Conservation (phyloP, 192 early-diverging fungal genomes). For the Coemansia sp. region DNA sequence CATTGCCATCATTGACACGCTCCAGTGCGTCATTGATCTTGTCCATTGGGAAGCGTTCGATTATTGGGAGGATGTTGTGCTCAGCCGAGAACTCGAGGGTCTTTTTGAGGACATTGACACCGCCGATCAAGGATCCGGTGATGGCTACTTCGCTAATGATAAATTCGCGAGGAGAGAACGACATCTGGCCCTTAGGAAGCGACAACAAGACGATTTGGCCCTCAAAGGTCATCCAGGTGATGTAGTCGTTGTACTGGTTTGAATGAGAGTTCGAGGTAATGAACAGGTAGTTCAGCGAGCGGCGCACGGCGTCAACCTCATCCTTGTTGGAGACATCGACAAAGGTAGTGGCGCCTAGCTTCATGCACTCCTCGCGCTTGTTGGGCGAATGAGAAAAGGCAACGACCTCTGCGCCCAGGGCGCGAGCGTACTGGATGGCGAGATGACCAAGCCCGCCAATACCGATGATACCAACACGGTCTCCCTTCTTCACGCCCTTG, state of each 20-base stretch:
- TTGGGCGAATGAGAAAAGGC: slow-evolving; percentile 62
- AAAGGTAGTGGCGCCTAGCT: slow-evolving; percentile 65
- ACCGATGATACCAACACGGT: slow-evolving; percentile 72
- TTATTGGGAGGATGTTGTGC: slow-evolving; percentile 64
- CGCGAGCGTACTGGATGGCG: slow-evolving; percentile 66
- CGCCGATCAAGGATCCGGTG: slow-evolving; percentile 72
- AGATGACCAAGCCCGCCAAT: slow-evolving; percentile 81
- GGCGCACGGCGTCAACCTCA: slow-evolving; percentile 22
- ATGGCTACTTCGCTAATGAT: slow-evolving; percentile 57
- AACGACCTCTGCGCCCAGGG: slow-evolving; percentile 55
- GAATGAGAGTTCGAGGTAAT: slow-evolving; percentile 32
- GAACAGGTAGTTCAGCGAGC: slow-evolving; percentile 41
- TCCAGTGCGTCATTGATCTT: slow-evolving; percentile 67
- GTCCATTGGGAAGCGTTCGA: slow-evolving; percentile 66
- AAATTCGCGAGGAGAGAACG: slow-evolving; percentile 51
- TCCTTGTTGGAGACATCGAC: slow-evolving; percentile 39
- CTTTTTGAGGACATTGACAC: slow-evolving; percentile 59
- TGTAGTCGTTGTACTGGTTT: slow-evolving; percentile 55
- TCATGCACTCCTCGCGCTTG: slow-evolving; percentile 59
- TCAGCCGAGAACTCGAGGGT: slow-evolving; percentile 71
- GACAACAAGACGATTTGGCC: slow-evolving; percentile 71
- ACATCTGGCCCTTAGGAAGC: slow-evolving; percentile 62
- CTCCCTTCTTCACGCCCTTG: slow-evolving; percentile 63
- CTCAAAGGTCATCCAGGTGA: slow-evolving; percentile 58
- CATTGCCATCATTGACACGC: slow-evolving; percentile 63